These are phyloP conservation scores for Lithospermum erythrorhizon DNA, from an alignment of 257 asterid species.

Conservation along the genomic window DNA sequence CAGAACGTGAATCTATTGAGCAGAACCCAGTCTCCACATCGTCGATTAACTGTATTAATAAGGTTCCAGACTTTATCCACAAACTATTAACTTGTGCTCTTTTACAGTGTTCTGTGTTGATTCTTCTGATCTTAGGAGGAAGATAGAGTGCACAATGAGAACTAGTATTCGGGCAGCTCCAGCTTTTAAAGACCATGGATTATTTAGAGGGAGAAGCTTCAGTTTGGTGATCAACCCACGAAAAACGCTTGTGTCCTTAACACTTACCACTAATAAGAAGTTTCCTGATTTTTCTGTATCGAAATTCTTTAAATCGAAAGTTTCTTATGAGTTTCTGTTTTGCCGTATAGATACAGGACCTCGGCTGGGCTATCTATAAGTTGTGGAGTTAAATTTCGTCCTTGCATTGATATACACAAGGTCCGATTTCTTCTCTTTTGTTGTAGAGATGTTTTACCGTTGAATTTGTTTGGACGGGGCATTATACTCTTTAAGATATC, in stretches of 20 bases:
- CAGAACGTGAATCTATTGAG: too few relatives aligned
- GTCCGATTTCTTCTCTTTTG: conserved; percentile 22
- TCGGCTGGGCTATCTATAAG: conserved; percentile 31
- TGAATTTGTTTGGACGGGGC: neutral
- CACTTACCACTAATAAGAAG: neutral
- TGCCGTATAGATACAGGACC: conserved; percentile 28
- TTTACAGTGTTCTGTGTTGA: too few relatives aligned
- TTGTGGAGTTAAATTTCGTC: conserved; percentile 74
- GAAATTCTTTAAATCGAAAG: too few relatives aligned
- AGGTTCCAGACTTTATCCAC: too few relatives aligned
- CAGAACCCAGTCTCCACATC: too few relatives aligned
- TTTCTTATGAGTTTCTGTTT: too few relatives aligned
- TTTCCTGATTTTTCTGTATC: too few relatives aligned
- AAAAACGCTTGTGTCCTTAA: neutral
- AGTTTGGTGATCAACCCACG: neutral
- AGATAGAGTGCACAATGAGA: neutral
- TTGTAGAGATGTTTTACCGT: neutral
- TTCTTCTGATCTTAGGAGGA: neutral
- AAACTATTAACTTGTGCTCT: too few relatives aligned
- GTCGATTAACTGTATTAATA: too few relatives aligned
- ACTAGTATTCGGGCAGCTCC: neutral
- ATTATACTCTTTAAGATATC: too few relatives aligned
- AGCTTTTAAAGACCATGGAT: neutral
- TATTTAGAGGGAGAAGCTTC: neutral
- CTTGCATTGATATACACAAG: conserved; percentile 98